A percentile compares a stretch with the other conserved stretches of the same genome.
phyloP scores from a whole-genome alignment of 2,329 filamentous ascomycete species.

The Anthostomella pinea region DNA sequence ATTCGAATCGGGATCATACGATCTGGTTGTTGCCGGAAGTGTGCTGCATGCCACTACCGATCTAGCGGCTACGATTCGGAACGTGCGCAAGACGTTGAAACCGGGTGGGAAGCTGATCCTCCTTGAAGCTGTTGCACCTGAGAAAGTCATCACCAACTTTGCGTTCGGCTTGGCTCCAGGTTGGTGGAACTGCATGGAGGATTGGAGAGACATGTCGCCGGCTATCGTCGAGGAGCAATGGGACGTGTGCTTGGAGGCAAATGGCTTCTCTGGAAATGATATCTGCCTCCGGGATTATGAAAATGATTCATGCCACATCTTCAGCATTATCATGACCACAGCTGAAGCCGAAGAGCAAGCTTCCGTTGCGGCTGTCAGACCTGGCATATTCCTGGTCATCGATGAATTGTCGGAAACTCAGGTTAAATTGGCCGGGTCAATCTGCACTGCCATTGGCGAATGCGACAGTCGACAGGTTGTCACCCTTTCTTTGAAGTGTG shows the following conservation, averaged over 20 bases:
- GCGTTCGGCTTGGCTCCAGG: conserved; percentile 20
- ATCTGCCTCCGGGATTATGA: conserved; percentile 20
- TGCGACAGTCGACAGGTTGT: no score
- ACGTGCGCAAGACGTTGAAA: conserved; percentile 12
- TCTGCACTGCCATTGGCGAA: conserved; percentile 1
- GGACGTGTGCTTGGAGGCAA: conserved; percentile 15
- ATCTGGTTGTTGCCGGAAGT: conserved; percentile 19
- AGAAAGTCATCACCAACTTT: conserved; percentile 24
- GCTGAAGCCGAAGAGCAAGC: conserved; percentile 9
- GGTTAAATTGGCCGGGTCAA: conserved; percentile 2
- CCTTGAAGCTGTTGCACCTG: conserved; percentile 13
- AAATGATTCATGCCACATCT: conserved; percentile 17
- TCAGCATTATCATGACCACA: conserved; percentile 25
- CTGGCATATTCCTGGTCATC: conserved; percentile 16
- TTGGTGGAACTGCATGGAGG: conserved; percentile 18
- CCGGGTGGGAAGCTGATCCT: conserved; percentile 14
- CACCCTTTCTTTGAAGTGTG: conserved; percentile 9
- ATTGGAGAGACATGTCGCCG: conserved; percentile 8
- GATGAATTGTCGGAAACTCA: conserved; percentile 16
- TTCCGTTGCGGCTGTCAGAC: neutral
- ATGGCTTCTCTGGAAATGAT: conserved; percentile 25
- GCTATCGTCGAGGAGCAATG: conserved; percentile 15
- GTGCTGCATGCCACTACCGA: conserved; percentile 18
- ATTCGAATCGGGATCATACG: conserved; percentile 10
- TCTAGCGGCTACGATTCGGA: conserved; percentile 12